These are phyloP conservation scores for Conticribra weissflogii DNA, from an alignment of 108 stramenopile species.

Conservation along the genomic window DNA sequence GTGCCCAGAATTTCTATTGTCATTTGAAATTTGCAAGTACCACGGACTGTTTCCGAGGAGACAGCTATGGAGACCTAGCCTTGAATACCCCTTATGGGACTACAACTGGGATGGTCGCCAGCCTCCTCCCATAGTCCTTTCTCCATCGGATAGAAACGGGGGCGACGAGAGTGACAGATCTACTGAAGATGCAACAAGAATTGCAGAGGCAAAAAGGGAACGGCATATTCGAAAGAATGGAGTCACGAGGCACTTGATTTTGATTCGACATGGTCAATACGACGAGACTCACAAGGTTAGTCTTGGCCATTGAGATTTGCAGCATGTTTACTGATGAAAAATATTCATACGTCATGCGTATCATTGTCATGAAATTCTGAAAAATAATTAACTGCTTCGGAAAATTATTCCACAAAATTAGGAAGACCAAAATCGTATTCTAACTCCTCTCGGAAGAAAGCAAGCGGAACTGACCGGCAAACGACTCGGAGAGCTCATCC, in stretches of 20 bases:
- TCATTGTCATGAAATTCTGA: too few relatives aligned
- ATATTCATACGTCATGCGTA: too few relatives aligned
- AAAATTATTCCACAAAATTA: too few relatives aligned
- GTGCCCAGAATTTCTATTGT: too few relatives aligned
- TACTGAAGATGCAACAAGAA: constrained; percentile 32
- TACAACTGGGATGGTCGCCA: constrained; percentile 77
- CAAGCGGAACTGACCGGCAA: constrained; percentile 86
- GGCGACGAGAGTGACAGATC: neutral
- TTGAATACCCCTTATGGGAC: constrained; percentile 88
- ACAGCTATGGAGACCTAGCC: constrained; percentile 75
- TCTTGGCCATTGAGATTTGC: neutral
- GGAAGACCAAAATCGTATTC: constrained; percentile 76
- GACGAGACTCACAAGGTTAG: constrained; percentile 74
- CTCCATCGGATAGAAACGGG: neutral
- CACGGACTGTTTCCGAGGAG: constrained; percentile 77
- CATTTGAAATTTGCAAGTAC: constrained; percentile 10
- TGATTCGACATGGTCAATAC: constrained; percentile 92
- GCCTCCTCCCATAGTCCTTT: constrained; percentile 27
- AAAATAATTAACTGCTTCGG: too few relatives aligned
- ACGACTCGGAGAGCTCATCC: constrained; percentile 67
- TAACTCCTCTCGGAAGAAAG: constrained; percentile 84
- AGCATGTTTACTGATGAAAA: too few relatives aligned
- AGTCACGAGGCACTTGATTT: constrained; percentile 86
- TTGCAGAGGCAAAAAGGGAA: constrained; percentile 27
- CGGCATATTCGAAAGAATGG: constrained; percentile 67